Evolutionary conservation across 345 rosid species (phyloP).

Genomic region (Populus nigra): DNA sequence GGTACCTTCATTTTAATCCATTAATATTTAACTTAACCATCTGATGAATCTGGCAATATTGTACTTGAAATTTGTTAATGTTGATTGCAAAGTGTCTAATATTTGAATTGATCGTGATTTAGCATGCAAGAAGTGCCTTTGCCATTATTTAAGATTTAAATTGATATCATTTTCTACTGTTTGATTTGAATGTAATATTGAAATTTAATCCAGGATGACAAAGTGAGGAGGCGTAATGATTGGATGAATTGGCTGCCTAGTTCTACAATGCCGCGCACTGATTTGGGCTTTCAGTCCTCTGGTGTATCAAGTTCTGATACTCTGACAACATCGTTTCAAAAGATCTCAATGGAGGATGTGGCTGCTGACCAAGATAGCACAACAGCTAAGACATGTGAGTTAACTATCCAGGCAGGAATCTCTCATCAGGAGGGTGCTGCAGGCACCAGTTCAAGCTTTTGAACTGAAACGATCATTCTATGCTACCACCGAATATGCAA

Average conservation of each 20-base stretch:
- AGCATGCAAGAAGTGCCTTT: background rate
- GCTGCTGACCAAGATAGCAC: slow-evolving; percentile 16
- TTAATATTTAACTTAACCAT: background rate
- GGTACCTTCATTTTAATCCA: slow-evolving; percentile 33
- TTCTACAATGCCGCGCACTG: slow-evolving; percentile 23
- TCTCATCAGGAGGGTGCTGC: slow-evolving; percentile 17
- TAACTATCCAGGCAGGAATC: slow-evolving; percentile 4
- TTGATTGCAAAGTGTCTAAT: background rate
- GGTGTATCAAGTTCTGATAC: slow-evolving; percentile 22
- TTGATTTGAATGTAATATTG: background rate
- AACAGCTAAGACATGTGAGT: background rate
- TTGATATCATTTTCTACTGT: background rate
- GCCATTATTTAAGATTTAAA: background rate
- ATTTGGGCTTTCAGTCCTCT: slow-evolving; percentile 19
- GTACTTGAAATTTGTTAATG: no score
- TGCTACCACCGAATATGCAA: slow-evolving; percentile 1
- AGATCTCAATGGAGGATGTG: slow-evolving; percentile 33
- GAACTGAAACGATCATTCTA: slow-evolving; percentile 3
- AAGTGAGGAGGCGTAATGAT: slow-evolving; percentile 50
- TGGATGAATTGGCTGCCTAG: slow-evolving; percentile 50
- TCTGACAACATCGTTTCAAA: slow-evolving; percentile 37
- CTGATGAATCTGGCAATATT: no score
- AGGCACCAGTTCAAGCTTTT: background rate
- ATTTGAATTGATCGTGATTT: background rate
- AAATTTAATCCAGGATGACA: slow-evolving; percentile 43